These are phyloP conservation scores for Leptographium wingfieldii DNA, from an alignment of 2,329 filamentous ascomycete genomes.

Conservation along the genomic window DNA sequence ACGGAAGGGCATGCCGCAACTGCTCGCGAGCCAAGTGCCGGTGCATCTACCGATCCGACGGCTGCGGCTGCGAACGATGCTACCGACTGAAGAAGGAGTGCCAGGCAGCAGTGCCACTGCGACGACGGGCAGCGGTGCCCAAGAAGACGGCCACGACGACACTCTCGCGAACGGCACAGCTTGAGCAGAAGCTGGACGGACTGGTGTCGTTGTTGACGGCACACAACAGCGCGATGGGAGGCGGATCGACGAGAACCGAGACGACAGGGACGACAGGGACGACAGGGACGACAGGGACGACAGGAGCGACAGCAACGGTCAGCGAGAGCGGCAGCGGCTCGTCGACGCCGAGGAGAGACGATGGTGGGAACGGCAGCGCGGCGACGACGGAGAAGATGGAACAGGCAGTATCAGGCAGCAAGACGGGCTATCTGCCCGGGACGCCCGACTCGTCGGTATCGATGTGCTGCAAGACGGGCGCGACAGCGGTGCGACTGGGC, in stretches of 20 bases:
- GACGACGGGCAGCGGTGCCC: constrained; percentile 22
- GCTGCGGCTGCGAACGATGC: constrained; percentile 25
- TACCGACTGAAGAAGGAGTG: constrained; percentile 35
- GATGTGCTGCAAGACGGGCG: not conserved
- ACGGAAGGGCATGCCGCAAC: constrained; percentile 33
- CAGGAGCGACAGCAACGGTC: not conserved
- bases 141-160: constrained; percentile 19
- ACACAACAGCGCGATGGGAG: constrained; percentile 8
- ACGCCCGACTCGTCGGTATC: constrained; percentile 4
- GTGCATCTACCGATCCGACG: constrained; percentile 25
- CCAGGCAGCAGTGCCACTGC: constrained; percentile 28
- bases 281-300: not conserved
- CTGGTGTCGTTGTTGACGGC: constrained; percentile 30
- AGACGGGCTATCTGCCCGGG: not conserved
- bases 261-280: not conserved
- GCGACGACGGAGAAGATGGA: not conserved
- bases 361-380: not conserved
- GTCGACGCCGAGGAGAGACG: not conserved
- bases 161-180: constrained; percentile 25
- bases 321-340: not conserved
- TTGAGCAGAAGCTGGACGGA: constrained; percentile 37
- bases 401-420: too few relatives aligned
- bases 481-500: too few relatives aligned
- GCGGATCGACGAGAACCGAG: not conserved
- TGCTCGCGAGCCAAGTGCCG: constrained; percentile 36